Evolutionary conservation across 805 yeast species (phyloP).

Genomic region (Starmerella etchellsii): DNA sequence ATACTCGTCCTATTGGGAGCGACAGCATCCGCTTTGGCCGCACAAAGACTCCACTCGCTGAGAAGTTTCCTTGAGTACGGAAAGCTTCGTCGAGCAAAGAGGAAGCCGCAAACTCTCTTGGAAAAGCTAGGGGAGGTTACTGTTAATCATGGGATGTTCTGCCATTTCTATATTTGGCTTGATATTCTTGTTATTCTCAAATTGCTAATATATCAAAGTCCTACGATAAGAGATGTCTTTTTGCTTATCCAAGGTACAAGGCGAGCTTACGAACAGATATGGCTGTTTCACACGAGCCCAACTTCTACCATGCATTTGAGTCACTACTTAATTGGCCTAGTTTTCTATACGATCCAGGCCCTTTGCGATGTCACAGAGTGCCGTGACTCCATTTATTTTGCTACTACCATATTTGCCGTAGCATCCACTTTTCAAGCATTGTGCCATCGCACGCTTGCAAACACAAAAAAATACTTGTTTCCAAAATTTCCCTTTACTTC

Average conservation of each 20-base stretch:
- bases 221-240: slow-evolving; percentile 6
- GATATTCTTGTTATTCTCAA: not conserved
- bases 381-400: not conserved
- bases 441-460: slow-evolving; percentile 39
- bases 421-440: slow-evolving; percentile 36
- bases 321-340: slow-evolving; percentile 47
- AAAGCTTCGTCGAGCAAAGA: slow-evolving; percentile 20
- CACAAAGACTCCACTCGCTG: slow-evolving; percentile 9
- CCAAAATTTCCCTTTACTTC: slow-evolving; percentile 36
- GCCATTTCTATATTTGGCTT: slow-evolving; percentile 25
- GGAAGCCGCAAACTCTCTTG: too few species aligned
- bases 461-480: slow-evolving; percentile 39
- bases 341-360: slow-evolving; percentile 32
- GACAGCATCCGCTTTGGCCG: slow-evolving; percentile 10
- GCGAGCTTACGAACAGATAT: slow-evolving; percentile 38
- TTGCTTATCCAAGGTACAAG: slow-evolving; percentile 36
- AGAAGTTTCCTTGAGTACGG: slow-evolving; percentile 23
- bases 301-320: slow-evolving; percentile 40
- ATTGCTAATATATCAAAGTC: not conserved
- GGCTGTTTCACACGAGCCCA: slow-evolving; percentile 30
- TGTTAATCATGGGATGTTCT: slow-evolving; percentile 27
- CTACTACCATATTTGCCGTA: slow-evolving; percentile 23
- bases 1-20: too few species aligned
- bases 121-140: slow-evolving; percentile 11
- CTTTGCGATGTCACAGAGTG: not conserved